Percentiles rank a stretch among this genome's conserved stretches.
phyloP scores from a whole-genome alignment of 2,329 filamentous ascomycete genomes.

The Diaporthe capsici region DNA sequence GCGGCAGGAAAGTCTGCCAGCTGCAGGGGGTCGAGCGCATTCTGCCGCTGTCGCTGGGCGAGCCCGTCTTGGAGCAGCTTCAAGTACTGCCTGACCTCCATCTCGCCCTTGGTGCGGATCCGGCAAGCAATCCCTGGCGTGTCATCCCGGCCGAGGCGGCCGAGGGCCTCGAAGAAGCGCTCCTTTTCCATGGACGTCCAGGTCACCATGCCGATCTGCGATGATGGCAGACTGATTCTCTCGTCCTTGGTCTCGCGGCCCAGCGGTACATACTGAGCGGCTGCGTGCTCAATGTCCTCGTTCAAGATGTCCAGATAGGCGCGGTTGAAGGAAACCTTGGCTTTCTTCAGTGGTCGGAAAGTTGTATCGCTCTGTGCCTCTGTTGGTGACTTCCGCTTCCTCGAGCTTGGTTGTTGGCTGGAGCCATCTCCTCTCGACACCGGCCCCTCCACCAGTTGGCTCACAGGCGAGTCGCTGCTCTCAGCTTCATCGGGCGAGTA shows the following conservation, averaged over 20 bases:
- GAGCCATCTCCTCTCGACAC: neutral
- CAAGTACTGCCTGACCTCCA: constrained; percentile 82
- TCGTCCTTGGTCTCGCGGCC: constrained; percentile 37
- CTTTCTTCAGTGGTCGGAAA: constrained; percentile 60
- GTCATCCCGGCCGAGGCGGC: constrained; percentile 74
- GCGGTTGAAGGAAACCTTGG: constrained; percentile 58
- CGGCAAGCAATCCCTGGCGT: constrained; percentile 72
- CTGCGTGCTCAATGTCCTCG: constrained; percentile 69
- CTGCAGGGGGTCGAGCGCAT: constrained; percentile 55
- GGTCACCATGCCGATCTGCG: constrained; percentile 76
- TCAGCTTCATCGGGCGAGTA: constrained; percentile 10
- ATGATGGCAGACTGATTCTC: constrained; percentile 53
- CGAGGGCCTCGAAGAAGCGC: constrained; percentile 75
- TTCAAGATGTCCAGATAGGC: constrained; percentile 69
- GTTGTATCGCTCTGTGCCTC: neutral
- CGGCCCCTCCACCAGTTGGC: neutral
- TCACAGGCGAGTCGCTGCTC: neutral
- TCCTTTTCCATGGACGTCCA: constrained; percentile 83
- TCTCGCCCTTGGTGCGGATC: constrained; percentile 78
- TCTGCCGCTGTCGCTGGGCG: constrained; percentile 55
- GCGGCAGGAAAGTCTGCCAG: constrained; percentile 76
- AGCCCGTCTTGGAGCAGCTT: constrained; percentile 69
- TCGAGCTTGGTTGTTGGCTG: neutral
- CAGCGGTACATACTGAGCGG: constrained; percentile 51
- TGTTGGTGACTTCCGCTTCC: constrained; percentile 33